Evolutionary conservation across 2,329 filamentous ascomycete genomes (phyloP).

Genomic region (Kalmusia sp.): DNA sequence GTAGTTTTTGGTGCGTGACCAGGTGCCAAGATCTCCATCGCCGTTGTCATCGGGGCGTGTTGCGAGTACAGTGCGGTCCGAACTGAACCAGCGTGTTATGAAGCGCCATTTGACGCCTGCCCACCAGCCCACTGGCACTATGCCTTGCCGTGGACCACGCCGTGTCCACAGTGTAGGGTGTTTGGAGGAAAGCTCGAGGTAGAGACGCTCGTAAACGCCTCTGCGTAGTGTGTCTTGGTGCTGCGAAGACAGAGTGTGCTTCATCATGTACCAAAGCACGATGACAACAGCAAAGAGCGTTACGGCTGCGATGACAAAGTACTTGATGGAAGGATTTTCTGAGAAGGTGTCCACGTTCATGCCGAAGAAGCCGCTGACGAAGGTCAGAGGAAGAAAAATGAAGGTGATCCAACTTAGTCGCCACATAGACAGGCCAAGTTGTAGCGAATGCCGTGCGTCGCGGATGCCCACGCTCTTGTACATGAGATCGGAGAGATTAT

Average conservation of each 20-base stretch:
- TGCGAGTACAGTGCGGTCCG: slow-evolving; percentile 48
- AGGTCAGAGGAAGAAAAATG: slow-evolving; percentile 71
- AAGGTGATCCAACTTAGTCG: slow-evolving; percentile 73
- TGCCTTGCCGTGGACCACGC: slow-evolving; percentile 51
- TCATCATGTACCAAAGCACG: slow-evolving; percentile 56
- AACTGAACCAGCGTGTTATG: slow-evolving; percentile 55
- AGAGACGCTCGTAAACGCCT: slow-evolving; percentile 60
- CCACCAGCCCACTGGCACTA: slow-evolving; percentile 49
- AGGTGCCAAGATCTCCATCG: slow-evolving; percentile 49
- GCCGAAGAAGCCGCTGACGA: slow-evolving; percentile 57
- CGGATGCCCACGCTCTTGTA: slow-evolving; percentile 62
- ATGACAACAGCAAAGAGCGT: slow-evolving; percentile 57
- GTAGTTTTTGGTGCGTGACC: slow-evolving; percentile 47
- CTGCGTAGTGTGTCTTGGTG: slow-evolving; percentile 55
- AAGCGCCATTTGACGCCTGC: slow-evolving; percentile 57
- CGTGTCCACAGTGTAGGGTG: slow-evolving; percentile 59
- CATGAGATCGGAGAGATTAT: slow-evolving; percentile 58
- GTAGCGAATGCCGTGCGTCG: slow-evolving; percentile 57
- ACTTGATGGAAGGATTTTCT: slow-evolving; percentile 53
- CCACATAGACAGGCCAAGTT: slow-evolving; percentile 59
- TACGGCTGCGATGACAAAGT: slow-evolving; percentile 57
- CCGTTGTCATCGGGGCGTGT: slow-evolving; percentile 35
- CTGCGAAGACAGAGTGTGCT: slow-evolving; percentile 52
- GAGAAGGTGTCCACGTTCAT: slow-evolving; percentile 60
- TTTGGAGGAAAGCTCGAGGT: slow-evolving; percentile 53